Percentiles rank a stretch among this genome's conserved stretches.
Evolutionary conservation across 495 filamentous ascomycete species (phyloP).

Genomic region (Xylaria flabelliformis): DNA sequence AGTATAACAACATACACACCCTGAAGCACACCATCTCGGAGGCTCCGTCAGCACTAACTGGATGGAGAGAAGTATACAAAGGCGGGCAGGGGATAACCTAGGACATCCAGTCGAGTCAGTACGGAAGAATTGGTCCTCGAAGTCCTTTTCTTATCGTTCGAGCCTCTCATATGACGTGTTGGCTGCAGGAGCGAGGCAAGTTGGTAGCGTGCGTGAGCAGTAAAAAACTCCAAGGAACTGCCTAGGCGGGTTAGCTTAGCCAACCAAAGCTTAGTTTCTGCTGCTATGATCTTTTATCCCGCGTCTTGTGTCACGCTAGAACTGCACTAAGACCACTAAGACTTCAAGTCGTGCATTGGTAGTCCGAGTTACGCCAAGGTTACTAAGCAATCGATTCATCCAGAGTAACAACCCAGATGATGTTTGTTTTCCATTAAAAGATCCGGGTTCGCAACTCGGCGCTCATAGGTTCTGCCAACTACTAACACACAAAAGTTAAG

Average conservation of each 20-base stretch:
- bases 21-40: constrained; percentile 11
- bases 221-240: not conserved
- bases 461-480: not conserved
- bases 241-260: constrained; percentile 6
- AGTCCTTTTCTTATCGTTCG: not conserved
- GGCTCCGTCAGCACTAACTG: constrained; percentile 15
- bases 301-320: not conserved
- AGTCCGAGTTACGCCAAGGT: not conserved
- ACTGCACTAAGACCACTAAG: not conserved
- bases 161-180: constrained; percentile 15
- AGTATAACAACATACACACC: constrained; percentile 12
- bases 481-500: not conserved
- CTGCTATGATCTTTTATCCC: not conserved
- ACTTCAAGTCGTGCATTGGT: not conserved
- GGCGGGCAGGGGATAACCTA: not conserved
- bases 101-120: not conserved
- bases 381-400: not conserved
- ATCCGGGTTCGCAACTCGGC: not conserved
- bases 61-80: not conserved
- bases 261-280: not conserved
- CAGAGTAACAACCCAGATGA: no score
- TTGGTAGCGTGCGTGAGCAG: not conserved
- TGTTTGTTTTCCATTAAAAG: not conserved
- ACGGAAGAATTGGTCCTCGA: not conserved
- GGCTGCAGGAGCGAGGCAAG: constrained; percentile 1